Evolutionary conservation across 495 filamentous ascomycete species (phyloP).

Genomic region (Aspergillus conjunctus): DNA sequence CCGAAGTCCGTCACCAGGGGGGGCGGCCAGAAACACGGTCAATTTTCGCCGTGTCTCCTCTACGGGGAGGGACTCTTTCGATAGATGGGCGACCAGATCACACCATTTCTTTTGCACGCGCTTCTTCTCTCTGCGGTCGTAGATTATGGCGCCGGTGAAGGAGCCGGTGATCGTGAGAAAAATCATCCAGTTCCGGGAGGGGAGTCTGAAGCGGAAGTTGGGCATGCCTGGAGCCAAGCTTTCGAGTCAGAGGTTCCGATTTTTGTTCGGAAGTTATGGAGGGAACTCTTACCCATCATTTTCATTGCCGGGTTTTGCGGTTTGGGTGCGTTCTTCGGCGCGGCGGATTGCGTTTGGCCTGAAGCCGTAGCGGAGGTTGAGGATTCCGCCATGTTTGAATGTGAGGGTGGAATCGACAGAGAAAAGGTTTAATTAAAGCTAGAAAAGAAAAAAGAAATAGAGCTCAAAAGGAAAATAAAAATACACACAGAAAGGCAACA

Average conservation of each 20-base stretch:
- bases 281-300: slow-evolving; percentile 62
- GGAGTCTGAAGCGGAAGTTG: slow-evolving; percentile 77
- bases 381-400: slow-evolving; percentile 38
- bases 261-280: not conserved
- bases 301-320: slow-evolving; percentile 67
- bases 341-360: slow-evolving; percentile 31
- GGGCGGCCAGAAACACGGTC: slow-evolving; percentile 81
- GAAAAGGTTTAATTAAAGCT: not conserved
- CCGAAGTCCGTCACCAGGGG: slow-evolving; percentile 81
- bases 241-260: not conserved
- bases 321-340: slow-evolving; percentile 45
- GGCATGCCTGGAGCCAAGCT: slow-evolving; percentile 59
- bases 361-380: slow-evolving; percentile 36
- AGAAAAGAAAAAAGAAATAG: not conserved
- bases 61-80: slow-evolving; percentile 69
- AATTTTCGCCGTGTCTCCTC: slow-evolving; percentile 79
- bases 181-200: slow-evolving; percentile 97
- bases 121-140: slow-evolving; percentile 88
- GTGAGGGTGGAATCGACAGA: not conserved
- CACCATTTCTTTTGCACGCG: slow-evolving; percentile 83
- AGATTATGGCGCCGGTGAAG: slow-evolving; percentile 75
- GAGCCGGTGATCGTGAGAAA: slow-evolving; percentile 80
- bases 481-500: not conserved
- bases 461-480: not conserved
- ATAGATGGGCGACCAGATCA: slow-evolving; percentile 81